A percentile compares a stretch with the other conserved stretches of the same genome.
Evolutionary conservation across 2,329 filamentous ascomycete genomes (phyloP).

Genomic region (Curvularia spicifera): DNA sequence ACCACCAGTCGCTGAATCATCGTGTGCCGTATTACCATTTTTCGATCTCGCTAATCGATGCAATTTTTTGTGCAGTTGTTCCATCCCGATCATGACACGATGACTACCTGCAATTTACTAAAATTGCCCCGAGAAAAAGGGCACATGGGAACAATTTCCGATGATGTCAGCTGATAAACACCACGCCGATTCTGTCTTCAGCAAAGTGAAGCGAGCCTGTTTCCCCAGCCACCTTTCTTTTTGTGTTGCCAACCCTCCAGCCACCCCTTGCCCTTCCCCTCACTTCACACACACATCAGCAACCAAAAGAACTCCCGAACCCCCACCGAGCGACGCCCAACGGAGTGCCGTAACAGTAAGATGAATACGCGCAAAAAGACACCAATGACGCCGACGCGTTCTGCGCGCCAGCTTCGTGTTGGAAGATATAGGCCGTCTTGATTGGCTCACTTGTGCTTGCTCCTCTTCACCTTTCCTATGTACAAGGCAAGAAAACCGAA

Average conservation of each 20-base stretch:
- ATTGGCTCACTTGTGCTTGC: background rate
- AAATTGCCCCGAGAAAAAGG: background rate
- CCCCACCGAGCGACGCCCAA: background rate
- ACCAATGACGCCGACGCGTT: background rate
- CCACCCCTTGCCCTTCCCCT: background rate
- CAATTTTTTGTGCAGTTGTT: slow-evolving; percentile 7
- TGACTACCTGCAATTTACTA: background rate
- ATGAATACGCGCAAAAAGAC: background rate
- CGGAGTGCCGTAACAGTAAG: background rate
- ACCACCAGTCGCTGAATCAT: slow-evolving; percentile 19
- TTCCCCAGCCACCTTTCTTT: slow-evolving; percentile 1
- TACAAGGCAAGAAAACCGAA: background rate
- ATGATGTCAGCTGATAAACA: slow-evolving; percentile 3
- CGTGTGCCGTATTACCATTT: slow-evolving; percentile 10
- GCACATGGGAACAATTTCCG: background rate
- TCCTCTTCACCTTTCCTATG: background rate
- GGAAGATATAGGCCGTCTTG: background rate
- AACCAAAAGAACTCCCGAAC: background rate
- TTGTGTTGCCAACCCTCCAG: background rate
- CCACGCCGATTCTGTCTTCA: background rate
- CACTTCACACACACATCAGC: background rate
- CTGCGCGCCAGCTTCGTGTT: background rate
- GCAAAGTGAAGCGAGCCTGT: background rate
- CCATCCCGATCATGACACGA: slow-evolving; percentile 22
- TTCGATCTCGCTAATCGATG: slow-evolving; percentile 7